Base-by-base conservation (phyloP, 1,139 yeast genomes). In the Starmera stellimalicola region DNA sequence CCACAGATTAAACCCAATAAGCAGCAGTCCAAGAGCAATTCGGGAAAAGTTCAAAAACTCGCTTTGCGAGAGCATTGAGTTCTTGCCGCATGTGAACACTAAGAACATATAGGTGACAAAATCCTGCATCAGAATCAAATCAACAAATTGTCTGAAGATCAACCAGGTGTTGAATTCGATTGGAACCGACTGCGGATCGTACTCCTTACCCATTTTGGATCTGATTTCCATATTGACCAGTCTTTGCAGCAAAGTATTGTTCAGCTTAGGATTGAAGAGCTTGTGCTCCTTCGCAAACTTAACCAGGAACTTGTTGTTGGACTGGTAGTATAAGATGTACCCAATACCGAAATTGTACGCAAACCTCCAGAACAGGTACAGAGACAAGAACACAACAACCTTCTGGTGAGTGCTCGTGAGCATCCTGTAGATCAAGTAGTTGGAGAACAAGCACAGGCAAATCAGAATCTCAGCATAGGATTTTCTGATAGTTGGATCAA, bases 101-200 rank as follows among this genome's bases (percentile, higher is more conserved):
- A 80, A 65, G 43, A 84, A 70, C 53, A 81, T 68, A 54, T 83
- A 84, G 22, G 85, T 74, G 25, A 80, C 73, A 53, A 84, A 84
- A 57, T 84, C 95, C 55, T 78, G 82, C 94, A 84, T 83, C 49
- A 84, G 67, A 36, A 84, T 76, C 57, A 84, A 66, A 55, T 84
- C 94, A 16, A 84, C 95, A 35, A 78, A 67, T 52, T 80, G 82
- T 41, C 95, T 68, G 57, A 80, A 84, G 14, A 84, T 54, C 32
- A 84, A 63, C 95, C 95, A 84, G 26, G 91, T 77, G 55, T 82
- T 83, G 60, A 79, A 79, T 52, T 83, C 94, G 36, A 74, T 62
- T 1, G 95, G 95, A 32, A 70, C 62, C 11, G 61, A 50, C 30
- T 64, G 56, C 39, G 76, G 61, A 30, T 69, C 58, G 49, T 74